These are phyloP conservation scores for Russula brevipes DNA, from an alignment of 768 basidiomycete species.

Conservation along the genomic window DNA sequence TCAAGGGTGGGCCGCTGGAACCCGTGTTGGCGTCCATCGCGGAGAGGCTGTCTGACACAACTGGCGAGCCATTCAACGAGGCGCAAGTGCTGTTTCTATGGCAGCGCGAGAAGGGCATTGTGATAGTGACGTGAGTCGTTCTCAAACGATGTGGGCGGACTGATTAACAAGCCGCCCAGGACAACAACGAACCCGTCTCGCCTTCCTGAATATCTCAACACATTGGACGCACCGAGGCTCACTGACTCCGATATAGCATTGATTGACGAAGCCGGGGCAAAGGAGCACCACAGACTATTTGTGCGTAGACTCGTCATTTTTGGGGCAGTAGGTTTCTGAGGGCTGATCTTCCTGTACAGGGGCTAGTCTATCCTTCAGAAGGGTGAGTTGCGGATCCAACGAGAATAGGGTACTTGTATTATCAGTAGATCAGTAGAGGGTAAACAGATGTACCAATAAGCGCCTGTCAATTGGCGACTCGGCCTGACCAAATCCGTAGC, in stretches of 20 bases:
- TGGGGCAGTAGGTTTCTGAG: no score
- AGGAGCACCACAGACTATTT: conserved; percentile 31
- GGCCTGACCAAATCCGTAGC: no score
- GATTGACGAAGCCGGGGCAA: conserved; percentile 31
- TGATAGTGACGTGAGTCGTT: conserved; percentile 33
- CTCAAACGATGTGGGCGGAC: background rate
- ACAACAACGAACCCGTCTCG: conserved; percentile 41
- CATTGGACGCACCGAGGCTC: conserved; percentile 37
- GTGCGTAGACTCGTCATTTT: conserved; percentile 18
- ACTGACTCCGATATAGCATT: conserved; percentile 29
- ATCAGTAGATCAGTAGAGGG: background rate
- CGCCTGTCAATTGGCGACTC: background rate
- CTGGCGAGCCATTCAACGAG: conserved; percentile 28
- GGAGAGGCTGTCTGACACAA: conserved; percentile 26
- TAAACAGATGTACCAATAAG: background rate
- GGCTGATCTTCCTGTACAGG: background rate
- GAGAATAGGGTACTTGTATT: background rate
- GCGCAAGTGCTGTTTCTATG: conserved; percentile 33
- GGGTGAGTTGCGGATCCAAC: background rate
- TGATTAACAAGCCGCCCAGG: conserved; percentile 24
- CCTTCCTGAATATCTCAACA: conserved; percentile 44
- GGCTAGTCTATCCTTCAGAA: background rate
- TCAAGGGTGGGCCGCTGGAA: conserved; percentile 38
- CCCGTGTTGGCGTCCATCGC: conserved; percentile 35
- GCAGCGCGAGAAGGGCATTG: conserved; percentile 32